Evolutionary conservation across 148 eudicot genomes (phyloP).

Genomic region (Chenopodium formosanum): DNA sequence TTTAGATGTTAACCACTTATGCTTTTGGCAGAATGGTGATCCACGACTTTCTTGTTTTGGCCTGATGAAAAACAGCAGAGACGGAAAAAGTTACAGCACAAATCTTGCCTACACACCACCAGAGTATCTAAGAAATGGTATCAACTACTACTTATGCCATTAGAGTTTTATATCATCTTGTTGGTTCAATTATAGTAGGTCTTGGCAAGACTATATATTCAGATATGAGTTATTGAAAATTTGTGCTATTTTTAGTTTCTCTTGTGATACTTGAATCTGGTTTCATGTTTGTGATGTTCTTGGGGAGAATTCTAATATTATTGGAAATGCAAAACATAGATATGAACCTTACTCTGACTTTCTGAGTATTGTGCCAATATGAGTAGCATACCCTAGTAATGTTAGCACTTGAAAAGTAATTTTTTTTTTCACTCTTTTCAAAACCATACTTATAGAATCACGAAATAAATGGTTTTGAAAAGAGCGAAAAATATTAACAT

Average conservation of each 20-base stretch:
- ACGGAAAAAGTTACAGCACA: constrained; percentile 95
- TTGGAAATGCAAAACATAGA: neutral
- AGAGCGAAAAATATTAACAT: neutral
- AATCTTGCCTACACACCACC: constrained; percentile 97
- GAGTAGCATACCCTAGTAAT: neutral
- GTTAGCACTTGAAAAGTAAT: neutral
- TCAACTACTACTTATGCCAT: neutral
- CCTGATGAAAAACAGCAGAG: constrained; percentile 91
- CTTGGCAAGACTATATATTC: neutral
- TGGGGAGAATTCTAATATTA: neutral
- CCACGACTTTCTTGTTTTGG: constrained; percentile 98
- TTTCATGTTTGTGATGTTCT: neutral
- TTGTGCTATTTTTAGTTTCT: neutral
- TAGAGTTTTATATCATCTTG: neutral
- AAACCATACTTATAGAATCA: neutral
- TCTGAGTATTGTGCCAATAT: neutral
- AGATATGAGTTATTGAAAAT: neutral
- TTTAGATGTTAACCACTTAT: constrained; percentile 4
- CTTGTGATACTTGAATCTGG: neutral
- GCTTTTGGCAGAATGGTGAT: constrained; percentile 73
- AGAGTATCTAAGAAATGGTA: constrained; percentile 90
- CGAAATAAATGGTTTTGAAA: neutral
- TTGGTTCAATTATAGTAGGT: neutral
- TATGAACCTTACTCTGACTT: neutral
- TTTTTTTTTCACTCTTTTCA: no score